A percentile compares a stretch with the other conserved stretches of the same genome.
phyloP scores from a whole-genome alignment of 495 filamentous ascomycete genomes.

The Choiromyces venosus region DNA sequence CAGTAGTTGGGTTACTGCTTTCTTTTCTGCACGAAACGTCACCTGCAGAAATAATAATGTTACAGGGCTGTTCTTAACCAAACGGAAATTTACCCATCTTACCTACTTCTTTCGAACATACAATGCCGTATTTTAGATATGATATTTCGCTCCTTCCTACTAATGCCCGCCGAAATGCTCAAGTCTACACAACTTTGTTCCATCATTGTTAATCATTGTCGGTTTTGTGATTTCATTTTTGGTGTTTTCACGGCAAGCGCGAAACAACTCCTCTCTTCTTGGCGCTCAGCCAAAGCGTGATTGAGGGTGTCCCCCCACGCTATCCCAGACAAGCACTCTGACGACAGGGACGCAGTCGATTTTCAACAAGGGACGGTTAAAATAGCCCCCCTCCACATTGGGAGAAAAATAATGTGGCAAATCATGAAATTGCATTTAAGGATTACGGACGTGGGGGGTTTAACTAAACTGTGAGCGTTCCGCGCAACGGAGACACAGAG shows the following conservation, averaged over 20 bases:
- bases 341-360: constrained; percentile 22
- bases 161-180: background rate
- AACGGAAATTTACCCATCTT: background rate
- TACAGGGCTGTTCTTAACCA: background rate
- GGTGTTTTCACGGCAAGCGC: constrained; percentile 28
- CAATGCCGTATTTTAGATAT: background rate
- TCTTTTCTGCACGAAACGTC: background rate
- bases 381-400: constrained; percentile 30
- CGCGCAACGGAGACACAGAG: constrained; percentile 15
- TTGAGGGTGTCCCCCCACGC: constrained; percentile 32
- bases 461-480: constrained; percentile 17
- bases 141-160: background rate
- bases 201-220: constrained; percentile 37
- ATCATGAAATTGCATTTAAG: constrained; percentile 34
- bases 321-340: constrained; percentile 32
- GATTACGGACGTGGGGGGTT: constrained; percentile 30
- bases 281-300: constrained; percentile 26
- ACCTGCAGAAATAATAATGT: background rate
- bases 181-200: background rate
- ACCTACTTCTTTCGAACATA: background rate
- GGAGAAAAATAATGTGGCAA: constrained; percentile 27
- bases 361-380: constrained; percentile 40
- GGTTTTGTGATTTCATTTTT: constrained; percentile 37
- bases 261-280: constrained; percentile 19
- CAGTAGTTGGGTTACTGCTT: background rate